phyloP scores from a whole-genome alignment of 116 monocot genomes.

The Papilionanthe hybrid region DNA sequence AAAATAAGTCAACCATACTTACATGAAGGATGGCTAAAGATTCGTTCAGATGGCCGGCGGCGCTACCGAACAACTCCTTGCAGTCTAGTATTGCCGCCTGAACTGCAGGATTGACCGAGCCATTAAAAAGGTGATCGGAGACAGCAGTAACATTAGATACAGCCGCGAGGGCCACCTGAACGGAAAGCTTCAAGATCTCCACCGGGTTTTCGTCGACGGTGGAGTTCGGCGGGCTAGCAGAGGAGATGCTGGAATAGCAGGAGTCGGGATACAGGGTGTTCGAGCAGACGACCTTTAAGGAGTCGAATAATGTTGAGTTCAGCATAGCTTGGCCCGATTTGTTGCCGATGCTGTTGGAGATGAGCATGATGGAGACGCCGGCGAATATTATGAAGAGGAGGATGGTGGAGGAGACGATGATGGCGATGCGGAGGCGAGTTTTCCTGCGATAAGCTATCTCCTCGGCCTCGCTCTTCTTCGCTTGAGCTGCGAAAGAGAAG shows the following conservation, averaged over 20 bases:
- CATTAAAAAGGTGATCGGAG: not conserved
- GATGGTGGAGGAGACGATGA: constrained; percentile 6
- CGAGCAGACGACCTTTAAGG: constrained; percentile 14
- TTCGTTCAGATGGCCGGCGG: constrained; percentile 14
- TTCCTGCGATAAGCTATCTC: constrained; percentile 7
- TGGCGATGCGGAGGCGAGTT: not conserved
- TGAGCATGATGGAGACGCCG: not conserved
- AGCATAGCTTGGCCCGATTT: too few relatives aligned
- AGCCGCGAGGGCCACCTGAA: constrained; percentile 11
- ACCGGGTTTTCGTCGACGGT: not conserved
- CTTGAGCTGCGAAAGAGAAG: not conserved
- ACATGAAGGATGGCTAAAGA: not conserved
- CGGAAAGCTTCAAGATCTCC: constrained; percentile 17
- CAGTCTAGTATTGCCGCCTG: constrained; percentile 6
- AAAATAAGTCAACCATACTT: not conserved
- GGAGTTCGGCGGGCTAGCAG: not conserved
- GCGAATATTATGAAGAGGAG: constrained; percentile 7
- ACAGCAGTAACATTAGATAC: not conserved
- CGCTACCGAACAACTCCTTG: constrained; percentile 8
- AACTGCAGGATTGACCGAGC: not conserved
- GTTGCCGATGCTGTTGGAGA: not conserved
- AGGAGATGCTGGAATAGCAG: constrained; percentile 11
- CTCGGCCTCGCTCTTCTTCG: constrained; percentile 5
- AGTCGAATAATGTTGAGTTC: not conserved
- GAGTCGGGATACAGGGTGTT: constrained; percentile 17